Evolutionary conservation across 371 early-diverging fungal genomes (phyloP), one percentile per base, ranked within the genome.

Genomic region (Zancudomyces culisetae): DNA sequence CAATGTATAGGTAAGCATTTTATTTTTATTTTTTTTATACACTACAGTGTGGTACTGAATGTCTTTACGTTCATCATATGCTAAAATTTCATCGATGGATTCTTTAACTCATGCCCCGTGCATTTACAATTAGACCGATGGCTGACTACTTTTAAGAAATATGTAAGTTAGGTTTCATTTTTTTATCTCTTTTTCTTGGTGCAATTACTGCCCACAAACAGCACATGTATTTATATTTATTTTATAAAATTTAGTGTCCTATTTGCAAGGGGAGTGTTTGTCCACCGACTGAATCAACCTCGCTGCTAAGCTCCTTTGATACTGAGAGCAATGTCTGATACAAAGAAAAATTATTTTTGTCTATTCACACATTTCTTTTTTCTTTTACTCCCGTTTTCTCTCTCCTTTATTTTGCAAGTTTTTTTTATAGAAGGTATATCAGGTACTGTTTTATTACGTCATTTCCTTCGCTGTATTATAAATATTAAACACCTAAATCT

Each of bases 231-330:
- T 35, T 35, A 35, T 15, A 35, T 35, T 35, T 35, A 15, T 6
- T 35, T 35, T 35, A 15, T 35, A 10, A 35, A 68, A 80, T 76
- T 64, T 79, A 82, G 64, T 85, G 85, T 55, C 85, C 85, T 1
- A 80, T 83, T 29, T 85, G 85, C 68, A 83, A 81, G 57, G 74
- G 76, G 35, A 78, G 79, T 62, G 75, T 79, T 6, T 76, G 78
- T 43, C 60, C 64, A 3, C 28, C 55, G 3, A 27, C 56, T 1
- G 66, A 66, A 43, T 28, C 58, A 1, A 50, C 64, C 2, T 59
- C 66, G n/a, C 43, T 66, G 19, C 55, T 65, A 6, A 35, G n/a
- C 54, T 60, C 43, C 52, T 60, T 20, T 10, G 35, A 6, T 35
- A 35, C 35, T 15, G 35, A 35, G 15, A 35, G 10, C 6, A 6